Percentiles rank a stretch among this genome's conserved stretches.
phyloP scores from a whole-genome alignment of 148 eudicot genomes.

The Rhododendron griersonianum region DNA sequence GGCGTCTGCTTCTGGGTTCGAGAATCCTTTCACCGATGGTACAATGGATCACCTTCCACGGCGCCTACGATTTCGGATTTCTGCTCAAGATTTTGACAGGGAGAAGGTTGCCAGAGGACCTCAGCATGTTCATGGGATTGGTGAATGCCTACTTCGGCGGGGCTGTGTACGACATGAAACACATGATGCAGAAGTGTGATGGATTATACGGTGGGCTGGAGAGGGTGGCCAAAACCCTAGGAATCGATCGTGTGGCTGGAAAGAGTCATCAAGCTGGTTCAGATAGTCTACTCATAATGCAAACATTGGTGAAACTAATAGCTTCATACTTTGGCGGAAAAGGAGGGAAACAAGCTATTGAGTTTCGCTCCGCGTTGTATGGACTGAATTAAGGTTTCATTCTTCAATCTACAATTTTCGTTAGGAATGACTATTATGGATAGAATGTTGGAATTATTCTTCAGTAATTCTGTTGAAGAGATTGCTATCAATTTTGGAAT shows the following conservation, averaged over 20 bases:
- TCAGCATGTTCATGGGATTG: slow-evolving; percentile 19
- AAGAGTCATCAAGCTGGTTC: slow-evolving; percentile 4
- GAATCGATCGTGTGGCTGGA: slow-evolving; percentile 20
- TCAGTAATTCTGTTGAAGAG: not conserved
- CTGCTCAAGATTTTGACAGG: slow-evolving; percentile 6
- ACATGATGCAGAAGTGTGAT: slow-evolving; percentile 25
- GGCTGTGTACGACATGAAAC: slow-evolving; percentile 29
- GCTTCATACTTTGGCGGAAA: not conserved
- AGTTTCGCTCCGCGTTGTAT: not conserved
- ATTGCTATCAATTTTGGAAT: not conserved
- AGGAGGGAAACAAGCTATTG: not conserved
- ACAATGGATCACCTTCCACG: slow-evolving; percentile 31
- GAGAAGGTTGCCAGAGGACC: slow-evolving; percentile 6
- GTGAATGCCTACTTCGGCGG: slow-evolving; percentile 23
- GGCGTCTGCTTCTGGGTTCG: not conserved
- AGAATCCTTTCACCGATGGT: slow-evolving; percentile 11
- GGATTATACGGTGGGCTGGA: slow-evolving; percentile 39
- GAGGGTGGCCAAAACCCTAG: slow-evolving; percentile 25
- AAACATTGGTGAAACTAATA: not conserved
- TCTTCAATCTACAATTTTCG: not conserved
- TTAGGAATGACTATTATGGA: not conserved
- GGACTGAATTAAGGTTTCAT: not conserved
- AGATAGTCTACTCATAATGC: not conserved
- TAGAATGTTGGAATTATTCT: not conserved
- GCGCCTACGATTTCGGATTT: slow-evolving; percentile 15